Conservation (phyloP, 805 yeast genomes). For the Candida vaughaniae region DNA sequence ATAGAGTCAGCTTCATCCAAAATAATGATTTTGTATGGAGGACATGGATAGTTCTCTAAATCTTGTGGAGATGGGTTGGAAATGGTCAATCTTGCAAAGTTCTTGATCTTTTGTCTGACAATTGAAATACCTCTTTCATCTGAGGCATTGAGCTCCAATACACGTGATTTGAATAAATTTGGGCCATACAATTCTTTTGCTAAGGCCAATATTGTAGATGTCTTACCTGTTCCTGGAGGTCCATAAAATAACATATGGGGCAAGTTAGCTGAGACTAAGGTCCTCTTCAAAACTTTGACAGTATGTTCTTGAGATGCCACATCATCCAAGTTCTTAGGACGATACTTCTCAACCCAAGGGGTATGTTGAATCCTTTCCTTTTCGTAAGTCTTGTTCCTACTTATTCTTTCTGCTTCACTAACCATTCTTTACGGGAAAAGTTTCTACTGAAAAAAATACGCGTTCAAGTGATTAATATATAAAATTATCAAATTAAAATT, state of each 20-base stretch:
- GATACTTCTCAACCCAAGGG: constrained; percentile 95
- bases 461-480: too few relatives aligned
- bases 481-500: too few relatives aligned
- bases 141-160: constrained; percentile 82
- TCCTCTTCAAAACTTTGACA: constrained; percentile 74
- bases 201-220: constrained; percentile 81
- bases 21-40: constrained; percentile 91
- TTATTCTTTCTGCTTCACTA: constrained; percentile 4
- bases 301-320: constrained; percentile 92
- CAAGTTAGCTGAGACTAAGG: constrained; percentile 74
- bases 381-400: constrained; percentile 25
- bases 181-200: constrained; percentile 81
- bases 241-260: constrained; percentile 94
- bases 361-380: constrained; percentile 49
- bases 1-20: constrained; percentile 96
- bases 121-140: constrained; percentile 90
- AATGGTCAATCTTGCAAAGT: constrained; percentile 80
- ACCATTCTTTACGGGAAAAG: constrained; percentile 5
- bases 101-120: constrained; percentile 81
- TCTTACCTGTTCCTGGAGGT: constrained; percentile 93
- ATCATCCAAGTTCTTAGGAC: constrained; percentile 85
- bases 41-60: constrained; percentile 80
- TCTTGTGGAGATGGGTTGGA: constrained; percentile 77
- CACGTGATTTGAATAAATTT: constrained; percentile 61
- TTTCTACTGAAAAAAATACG: constrained; percentile 1